A percentile compares a stretch with the other conserved stretches of the same genome.
phyloP scores from a whole-genome alignment of 352 stramenopile species.

The Nothophytophthora sp. region DNA sequence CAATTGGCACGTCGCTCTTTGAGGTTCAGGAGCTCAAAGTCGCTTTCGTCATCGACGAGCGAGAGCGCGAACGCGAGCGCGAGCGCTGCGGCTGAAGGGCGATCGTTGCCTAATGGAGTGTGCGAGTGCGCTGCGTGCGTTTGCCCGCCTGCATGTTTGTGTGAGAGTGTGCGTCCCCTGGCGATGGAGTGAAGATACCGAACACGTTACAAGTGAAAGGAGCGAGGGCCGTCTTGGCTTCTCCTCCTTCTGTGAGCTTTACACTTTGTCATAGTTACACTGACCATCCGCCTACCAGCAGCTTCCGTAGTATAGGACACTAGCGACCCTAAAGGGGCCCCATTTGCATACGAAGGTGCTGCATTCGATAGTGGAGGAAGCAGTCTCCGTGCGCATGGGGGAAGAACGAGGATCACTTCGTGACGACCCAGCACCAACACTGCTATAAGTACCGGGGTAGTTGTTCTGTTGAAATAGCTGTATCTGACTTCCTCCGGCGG shows the following conservation, averaged over 20 bases:
- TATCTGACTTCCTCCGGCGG: background rate
- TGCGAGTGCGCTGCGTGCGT: too few species aligned
- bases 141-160: background rate
- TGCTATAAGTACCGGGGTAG: background rate
- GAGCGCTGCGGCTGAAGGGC: background rate
- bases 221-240: constrained; percentile 46
- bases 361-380: too few species aligned
- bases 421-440: constrained; percentile 1
- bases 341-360: too few species aligned
- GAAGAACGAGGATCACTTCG: too few species aligned
- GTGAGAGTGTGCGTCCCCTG: constrained; percentile 1
- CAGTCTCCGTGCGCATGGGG: too few species aligned
- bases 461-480: constrained; percentile 2
- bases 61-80: background rate
- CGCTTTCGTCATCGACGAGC: too few species aligned
- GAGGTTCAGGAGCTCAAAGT: too few species aligned
- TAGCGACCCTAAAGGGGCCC: too few species aligned
- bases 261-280: constrained; percentile 78
- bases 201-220: constrained; percentile 48
- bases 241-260: constrained; percentile 54
- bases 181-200: constrained; percentile 58
- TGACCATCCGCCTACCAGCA: constrained; percentile 50
- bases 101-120: background rate
- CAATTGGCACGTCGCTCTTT: too few species aligned
- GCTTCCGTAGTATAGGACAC: constrained; percentile 1